A percentile compares a stretch with the other conserved stretches of the same genome.
phyloP scores from a whole-genome alignment of 495 filamentous ascomycete genomes.

The Tuber aestivum region DNA sequence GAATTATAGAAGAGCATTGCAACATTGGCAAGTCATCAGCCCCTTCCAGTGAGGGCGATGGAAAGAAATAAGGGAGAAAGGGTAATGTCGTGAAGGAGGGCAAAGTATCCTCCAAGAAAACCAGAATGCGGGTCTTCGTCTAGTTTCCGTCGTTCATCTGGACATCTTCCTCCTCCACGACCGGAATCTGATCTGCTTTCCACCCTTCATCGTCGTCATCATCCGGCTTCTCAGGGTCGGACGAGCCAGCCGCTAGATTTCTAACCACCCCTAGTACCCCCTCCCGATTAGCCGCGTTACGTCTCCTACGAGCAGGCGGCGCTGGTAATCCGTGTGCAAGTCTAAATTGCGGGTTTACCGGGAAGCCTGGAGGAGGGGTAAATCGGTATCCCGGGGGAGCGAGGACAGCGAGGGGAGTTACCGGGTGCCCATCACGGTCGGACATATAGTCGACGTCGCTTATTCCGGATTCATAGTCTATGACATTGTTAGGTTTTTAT shows the following conservation, averaged over 20 bases:
- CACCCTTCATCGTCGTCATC: not conserved
- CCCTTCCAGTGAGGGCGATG: not conserved
- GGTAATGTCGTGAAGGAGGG: not conserved
- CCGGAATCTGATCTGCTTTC: not conserved
- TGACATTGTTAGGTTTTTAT: not conserved
- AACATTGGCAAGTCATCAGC: not conserved
- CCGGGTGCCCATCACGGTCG: conserved; percentile 24
- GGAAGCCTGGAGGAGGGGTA: conserved; percentile 23
- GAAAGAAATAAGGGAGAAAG: not conserved
- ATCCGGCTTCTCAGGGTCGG: not conserved
- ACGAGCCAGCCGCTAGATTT: not conserved
- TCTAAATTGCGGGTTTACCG: conserved; percentile 3
- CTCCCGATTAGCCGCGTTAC: not conserved
- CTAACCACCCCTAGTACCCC: not conserved
- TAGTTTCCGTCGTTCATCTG: not conserved
- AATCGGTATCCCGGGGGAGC: conserved; percentile 31
- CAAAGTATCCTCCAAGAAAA: not conserved
- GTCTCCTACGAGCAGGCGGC: not conserved
- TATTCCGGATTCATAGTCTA: conserved; percentile 29
- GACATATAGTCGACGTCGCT: conserved; percentile 37
- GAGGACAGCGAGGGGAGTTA: conserved; percentile 31
- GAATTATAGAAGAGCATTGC: not conserved
- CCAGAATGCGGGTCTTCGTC: not conserved
- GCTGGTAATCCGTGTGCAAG: not conserved
- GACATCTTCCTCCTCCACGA: not conserved